Evolutionary conservation across 1,139 yeast species (phyloP).

Genomic region (Hanseniaspora sp.): DNA sequence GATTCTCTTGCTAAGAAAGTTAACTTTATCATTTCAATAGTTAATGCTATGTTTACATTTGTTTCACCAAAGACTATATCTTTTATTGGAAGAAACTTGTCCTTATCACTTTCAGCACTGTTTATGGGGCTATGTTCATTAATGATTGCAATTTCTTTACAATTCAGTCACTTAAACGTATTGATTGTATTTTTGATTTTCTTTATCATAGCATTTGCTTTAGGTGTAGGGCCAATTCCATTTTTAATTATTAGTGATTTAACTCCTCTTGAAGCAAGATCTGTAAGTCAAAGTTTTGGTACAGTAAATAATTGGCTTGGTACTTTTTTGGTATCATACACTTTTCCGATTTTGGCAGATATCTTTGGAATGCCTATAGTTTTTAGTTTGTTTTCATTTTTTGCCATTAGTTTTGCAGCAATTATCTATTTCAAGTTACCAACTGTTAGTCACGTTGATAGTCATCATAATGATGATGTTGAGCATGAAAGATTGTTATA

Average conservation of each 20-base stretch:
- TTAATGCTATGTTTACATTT: constrained; percentile 64
- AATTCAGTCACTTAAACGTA: constrained; percentile 38
- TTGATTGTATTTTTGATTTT: constrained; percentile 58
- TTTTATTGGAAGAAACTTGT: constrained; percentile 61
- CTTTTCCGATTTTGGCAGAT: constrained; percentile 63
- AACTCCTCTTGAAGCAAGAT: constrained; percentile 67
- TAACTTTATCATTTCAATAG: constrained; percentile 61
- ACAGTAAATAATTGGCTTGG: constrained; percentile 85
- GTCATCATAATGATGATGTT: constrained; percentile 35
- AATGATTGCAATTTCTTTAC: constrained; percentile 56
- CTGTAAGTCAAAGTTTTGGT: constrained; percentile 86
- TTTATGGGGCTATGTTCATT: constrained; percentile 62
- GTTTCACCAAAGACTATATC: constrained; percentile 65
- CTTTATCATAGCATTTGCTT: constrained; percentile 74
- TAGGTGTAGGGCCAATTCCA: constrained; percentile 92
- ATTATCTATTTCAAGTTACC: constrained; percentile 50
- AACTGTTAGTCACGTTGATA: constrained; percentile 44
- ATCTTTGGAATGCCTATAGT: constrained; percentile 58
- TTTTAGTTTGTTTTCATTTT: constrained; percentile 58
- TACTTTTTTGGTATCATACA: constrained; percentile 67
- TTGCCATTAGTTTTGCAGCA: constrained; percentile 40
- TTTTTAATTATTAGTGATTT: constrained; percentile 81
- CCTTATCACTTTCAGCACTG: constrained; percentile 51
- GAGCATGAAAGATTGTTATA: neutral
- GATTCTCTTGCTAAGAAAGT: constrained; percentile 36